Conservation (phyloP, 345 rosid species). For the Corchorus capsularis region DNA sequence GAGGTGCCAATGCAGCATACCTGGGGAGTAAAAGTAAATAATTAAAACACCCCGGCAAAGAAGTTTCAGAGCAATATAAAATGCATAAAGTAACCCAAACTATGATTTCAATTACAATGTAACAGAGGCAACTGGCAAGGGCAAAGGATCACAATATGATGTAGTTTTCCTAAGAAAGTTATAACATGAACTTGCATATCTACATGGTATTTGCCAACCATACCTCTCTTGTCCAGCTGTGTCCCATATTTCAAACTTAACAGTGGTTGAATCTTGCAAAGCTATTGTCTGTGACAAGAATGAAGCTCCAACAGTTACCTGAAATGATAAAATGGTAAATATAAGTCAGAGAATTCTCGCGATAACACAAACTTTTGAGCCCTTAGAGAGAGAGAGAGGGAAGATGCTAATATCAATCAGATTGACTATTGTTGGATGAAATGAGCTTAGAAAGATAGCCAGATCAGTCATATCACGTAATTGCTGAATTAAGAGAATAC, state of each 20-base stretch:
- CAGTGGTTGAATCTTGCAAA: slow-evolving; percentile 93
- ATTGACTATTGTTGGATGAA: slow-evolving; percentile 4
- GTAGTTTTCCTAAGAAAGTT: slow-evolving; percentile 17
- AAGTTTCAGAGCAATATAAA: not conserved
- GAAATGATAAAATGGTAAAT: slow-evolving; percentile 31
- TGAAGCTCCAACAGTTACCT: slow-evolving; percentile 99
- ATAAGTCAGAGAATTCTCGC: slow-evolving; percentile 7
- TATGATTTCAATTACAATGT: not conserved
- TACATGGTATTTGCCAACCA: not conserved
- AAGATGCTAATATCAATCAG: slow-evolving; percentile 6
- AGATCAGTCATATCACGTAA: not conserved
- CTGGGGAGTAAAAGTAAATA: slow-evolving; percentile 35
- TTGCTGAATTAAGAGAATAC: slow-evolving; percentile 3
- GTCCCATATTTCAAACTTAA: slow-evolving; percentile 99
- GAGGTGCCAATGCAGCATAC: slow-evolving; percentile 98
- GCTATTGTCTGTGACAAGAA: slow-evolving; percentile 97
- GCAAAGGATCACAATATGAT: slow-evolving; percentile 2
- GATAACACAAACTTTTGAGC: not conserved
- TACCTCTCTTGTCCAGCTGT: slow-evolving; percentile 99
- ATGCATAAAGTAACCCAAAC: not conserved
- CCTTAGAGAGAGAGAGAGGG: slow-evolving; percentile 1
- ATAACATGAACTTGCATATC: slow-evolving; percentile 14
- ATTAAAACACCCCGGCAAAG: slow-evolving; percentile 2
- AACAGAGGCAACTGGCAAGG: not conserved
- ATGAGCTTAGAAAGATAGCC: slow-evolving; percentile 2